A percentile compares a stretch with the other conserved stretches of the same genome.
Conservation (phyloP, 164 flowering plant species). For the Macadamia tetraphylla region DNA sequence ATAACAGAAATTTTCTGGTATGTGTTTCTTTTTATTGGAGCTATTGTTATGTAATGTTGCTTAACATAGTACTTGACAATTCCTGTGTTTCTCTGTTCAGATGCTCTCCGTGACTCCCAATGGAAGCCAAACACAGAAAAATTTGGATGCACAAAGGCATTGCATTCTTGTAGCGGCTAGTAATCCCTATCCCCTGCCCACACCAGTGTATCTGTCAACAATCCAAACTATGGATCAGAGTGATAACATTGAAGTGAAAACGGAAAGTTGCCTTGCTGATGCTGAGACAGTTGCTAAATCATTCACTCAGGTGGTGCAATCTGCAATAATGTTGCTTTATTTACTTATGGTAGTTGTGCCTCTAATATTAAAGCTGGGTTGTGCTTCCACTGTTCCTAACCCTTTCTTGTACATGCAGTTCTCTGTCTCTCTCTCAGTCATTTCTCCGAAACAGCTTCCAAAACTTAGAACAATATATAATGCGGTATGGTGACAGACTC, state of each 20-base stretch:
- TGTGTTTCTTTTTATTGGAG: background rate
- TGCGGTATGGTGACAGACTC: constrained; percentile 46
- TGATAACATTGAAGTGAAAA: constrained; percentile 47
- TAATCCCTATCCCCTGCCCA: constrained; percentile 81
- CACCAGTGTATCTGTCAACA: constrained; percentile 71
- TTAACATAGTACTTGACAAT: background rate
- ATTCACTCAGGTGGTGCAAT: constrained; percentile 54
- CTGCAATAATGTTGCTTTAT: background rate
- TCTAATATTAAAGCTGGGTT: background rate
- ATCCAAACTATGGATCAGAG: constrained; percentile 41
- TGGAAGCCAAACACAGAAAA: constrained; percentile 53
- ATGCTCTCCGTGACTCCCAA: constrained; percentile 33
- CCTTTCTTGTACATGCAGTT: constrained; percentile 47
- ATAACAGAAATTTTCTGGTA: background rate
- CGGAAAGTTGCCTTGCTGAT: constrained; percentile 61
- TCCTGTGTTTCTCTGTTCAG: constrained; percentile 16
- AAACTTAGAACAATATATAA: constrained; percentile 69
- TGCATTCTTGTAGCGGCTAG: constrained; percentile 92
- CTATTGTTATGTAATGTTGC: background rate
- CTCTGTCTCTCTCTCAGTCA: constrained; percentile 73
- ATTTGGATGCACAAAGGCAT: constrained; percentile 57
- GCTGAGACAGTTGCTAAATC: constrained; percentile 82
- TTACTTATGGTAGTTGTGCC: background rate
- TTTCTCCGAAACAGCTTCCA: constrained; percentile 84
- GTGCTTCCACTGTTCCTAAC: constrained; percentile 1